Base-by-base conservation (phyloP, 148 eudicot genomes). In the Vaccinium vitisidaea region DNA sequence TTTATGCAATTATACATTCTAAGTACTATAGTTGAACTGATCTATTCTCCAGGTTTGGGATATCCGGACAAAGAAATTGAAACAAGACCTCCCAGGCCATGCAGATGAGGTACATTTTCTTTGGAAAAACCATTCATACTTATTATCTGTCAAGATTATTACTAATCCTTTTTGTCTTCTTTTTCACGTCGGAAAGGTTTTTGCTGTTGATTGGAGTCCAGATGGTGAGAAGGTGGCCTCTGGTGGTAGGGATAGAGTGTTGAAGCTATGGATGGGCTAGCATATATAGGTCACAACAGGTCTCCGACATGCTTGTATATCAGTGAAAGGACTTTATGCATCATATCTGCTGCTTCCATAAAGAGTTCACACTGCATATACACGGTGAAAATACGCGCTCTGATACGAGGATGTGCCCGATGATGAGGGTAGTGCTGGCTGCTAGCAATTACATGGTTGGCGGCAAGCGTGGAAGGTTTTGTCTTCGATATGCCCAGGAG, bases 121-220 rank as follows among this genome's bases (percentile, higher is more conserved):
- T 27, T 10, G 30, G 4, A 2, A 15, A 74, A 54, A 11, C 71
- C 36, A 48, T 36, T 43, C 8, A 13, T 21, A 70, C 49, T 49
- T 55, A 5, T 71, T 39, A 36, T 55, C 12, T 6, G 16, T 82
- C 52, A 55, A 9, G 19, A 18, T 75, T 48, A 19, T 25, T 39
- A 15, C 16, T 19, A 14, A 19, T 55, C 6, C 46, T 4, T 79
- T n/a, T 65, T 53, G 21, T 75, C 78, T 15, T 21, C 50, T 82
- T 5, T 46, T 67, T 27, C 46, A 16, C 43, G 82, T 59, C 78
- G 56, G 19, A 30, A 69, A 96, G 99, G 98, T 94, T 79, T 96
- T 92, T 85, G 91, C 99, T 65, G 99, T 96, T 84, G 98, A 96
- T 88, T 96, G 99, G 99, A 94, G 98, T 91, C 99, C 99, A 54